Percentiles rank a stretch among this genome's conserved stretches.
Conservation (phyloP, 805 yeast genomes). For the Wickerhamomyces canadensis region DNA sequence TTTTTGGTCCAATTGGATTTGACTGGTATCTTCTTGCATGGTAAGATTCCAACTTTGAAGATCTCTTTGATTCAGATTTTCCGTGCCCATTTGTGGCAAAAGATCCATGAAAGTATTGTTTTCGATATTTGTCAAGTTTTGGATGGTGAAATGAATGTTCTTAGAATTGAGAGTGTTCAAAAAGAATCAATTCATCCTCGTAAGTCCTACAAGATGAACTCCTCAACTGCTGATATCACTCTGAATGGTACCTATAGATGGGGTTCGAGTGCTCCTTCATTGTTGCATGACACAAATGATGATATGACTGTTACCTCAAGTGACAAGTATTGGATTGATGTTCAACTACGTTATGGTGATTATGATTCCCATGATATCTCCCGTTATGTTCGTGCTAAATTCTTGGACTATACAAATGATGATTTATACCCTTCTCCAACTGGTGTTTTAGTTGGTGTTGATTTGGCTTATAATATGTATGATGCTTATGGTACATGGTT, state of each 20-base stretch:
- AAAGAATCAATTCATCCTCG: conserved; percentile 95
- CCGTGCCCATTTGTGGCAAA: conserved; percentile 98
- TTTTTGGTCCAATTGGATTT: conserved; percentile 92
- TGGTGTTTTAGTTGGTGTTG: conserved; percentile 86
- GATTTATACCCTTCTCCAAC: conserved; percentile 88
- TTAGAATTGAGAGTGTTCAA: conserved; percentile 80
- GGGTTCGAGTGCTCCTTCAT: conserved; percentile 79
- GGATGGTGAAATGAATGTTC: conserved; percentile 77
- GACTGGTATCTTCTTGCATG: conserved; percentile 95
- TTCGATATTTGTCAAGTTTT: conserved; percentile 89
- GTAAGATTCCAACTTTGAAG: conserved; percentile 95
- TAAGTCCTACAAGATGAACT: conserved; percentile 94
- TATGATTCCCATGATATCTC: conserved; percentile 97
- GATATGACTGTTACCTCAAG: conserved; percentile 46
- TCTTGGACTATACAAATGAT: conserved; percentile 88
- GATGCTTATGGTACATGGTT: conserved; percentile 98
- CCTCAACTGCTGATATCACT: conserved; percentile 89
- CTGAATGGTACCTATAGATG: conserved; percentile 71
- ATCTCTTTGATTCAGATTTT: conserved; percentile 93
- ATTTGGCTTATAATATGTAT: conserved; percentile 91
- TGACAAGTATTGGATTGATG: conserved; percentile 88
- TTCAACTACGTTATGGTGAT: conserved; percentile 93
- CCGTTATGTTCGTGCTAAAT: conserved; percentile 88
- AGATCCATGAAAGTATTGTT: conserved; percentile 92
- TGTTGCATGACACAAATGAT: conserved; percentile 69